Conservation (phyloP, 768 basidiomycete species). For the Tulasnella sp. region DNA sequence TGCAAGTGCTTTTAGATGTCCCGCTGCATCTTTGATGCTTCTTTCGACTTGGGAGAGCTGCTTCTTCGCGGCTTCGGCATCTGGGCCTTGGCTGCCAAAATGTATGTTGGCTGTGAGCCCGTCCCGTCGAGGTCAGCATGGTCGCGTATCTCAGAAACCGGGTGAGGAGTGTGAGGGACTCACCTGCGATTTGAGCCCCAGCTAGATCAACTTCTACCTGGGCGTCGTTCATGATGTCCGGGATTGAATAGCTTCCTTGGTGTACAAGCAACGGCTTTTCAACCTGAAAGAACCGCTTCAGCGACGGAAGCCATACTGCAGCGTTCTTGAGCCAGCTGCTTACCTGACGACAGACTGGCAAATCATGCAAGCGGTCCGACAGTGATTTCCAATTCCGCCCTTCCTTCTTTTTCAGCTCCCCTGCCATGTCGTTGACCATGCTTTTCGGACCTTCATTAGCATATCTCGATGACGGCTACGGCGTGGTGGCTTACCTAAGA, state of each 20-base stretch:
- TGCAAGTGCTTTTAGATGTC: not conserved
- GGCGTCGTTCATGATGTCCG: not conserved
- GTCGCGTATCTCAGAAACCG: too few species aligned
- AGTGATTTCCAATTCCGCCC: too few species aligned
- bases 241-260: not conserved
- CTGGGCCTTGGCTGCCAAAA: not conserved
- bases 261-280: not conserved
- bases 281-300: not conserved
- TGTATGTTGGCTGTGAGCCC: not conserved
- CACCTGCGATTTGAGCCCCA: not conserved
- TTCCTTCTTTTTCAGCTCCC: too few species aligned
- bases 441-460: too few species aligned
- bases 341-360: not conserved
- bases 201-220: not conserved
- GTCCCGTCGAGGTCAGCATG: not conserved
- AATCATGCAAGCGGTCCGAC: not conserved
- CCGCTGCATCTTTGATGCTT: not conserved
- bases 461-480: too few species aligned
- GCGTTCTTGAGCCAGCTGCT: not conserved
- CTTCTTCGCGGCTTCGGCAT: not conserved
- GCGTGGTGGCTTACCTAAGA: too few species aligned
- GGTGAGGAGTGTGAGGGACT: not conserved
- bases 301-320: not conserved
- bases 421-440: too few species aligned
- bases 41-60: not conserved